Evolutionary conservation across 1,284 basidiomycete genomes (phyloP), one percentile per base, ranked within the genome.

Genomic region (Sporisorium graminicola): DNA sequence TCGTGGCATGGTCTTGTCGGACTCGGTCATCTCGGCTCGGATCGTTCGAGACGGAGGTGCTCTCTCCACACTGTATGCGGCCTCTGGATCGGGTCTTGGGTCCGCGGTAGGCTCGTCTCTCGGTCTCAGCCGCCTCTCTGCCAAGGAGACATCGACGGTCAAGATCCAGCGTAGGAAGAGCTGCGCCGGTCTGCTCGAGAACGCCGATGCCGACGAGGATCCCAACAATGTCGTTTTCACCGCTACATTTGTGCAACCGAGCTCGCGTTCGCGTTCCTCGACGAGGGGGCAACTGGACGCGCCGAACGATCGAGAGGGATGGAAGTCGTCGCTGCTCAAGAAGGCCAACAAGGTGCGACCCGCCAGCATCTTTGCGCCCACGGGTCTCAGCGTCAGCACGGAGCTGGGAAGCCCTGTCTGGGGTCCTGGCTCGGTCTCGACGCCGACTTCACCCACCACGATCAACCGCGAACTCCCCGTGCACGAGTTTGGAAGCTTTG

Each of bases 1-100:
- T 54, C 78, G 81, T 10, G 77, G 78, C 18, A 85, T 84, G 82
- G 51, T 84, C 27, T 78, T 84, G 47, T 82, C 82, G 14, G 82
- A 85, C 44, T 61, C 74, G 20, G 76, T 78, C 57, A 72, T 81
- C 37, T 71, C 74, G n/a, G 78, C 79, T n/a, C 74, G 80, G 18
- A 65, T 71, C 5, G 67, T 72, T 3, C 44, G 71, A n/a, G 76
- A 76, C 20, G 71, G 66, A 20, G 67, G 65, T 13, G 63, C 77
- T 10, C 44, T 74, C 7, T 68, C 75, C 22, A 74, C 72, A 6
- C 58, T 75, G 24, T 69, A 69, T 27, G 69, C 60, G 18, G 65
- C 66, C 27, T 62, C 67, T 18, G 73, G 70, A 14, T 71, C 78
- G 9, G 68, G 75, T 8, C 37, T 81, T 29, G 78, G 79, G 9